Conservation (phyloP, 805 yeast species). For the Metschnikowia rubicola region DNA sequence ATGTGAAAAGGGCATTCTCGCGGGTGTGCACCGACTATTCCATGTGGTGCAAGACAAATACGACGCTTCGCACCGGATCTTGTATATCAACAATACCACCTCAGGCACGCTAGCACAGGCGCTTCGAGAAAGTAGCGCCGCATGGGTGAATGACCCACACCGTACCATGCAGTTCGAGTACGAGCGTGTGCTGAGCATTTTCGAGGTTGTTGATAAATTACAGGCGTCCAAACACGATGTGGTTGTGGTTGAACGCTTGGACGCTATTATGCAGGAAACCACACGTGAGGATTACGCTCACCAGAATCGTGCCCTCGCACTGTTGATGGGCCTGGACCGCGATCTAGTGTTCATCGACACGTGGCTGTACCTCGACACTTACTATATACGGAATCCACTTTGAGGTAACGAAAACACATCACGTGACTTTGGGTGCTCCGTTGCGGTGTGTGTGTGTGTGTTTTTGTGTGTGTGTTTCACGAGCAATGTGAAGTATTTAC, state of each 20-base stretch:
- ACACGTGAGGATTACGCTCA: slow-evolving; percentile 4
- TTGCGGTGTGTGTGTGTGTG: no score
- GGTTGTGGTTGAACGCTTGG: slow-evolving; percentile 17
- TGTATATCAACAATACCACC: slow-evolving; percentile 16
- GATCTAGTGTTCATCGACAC: slow-evolving; percentile 13
- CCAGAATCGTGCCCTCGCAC: slow-evolving; percentile 11
- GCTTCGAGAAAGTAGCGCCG: slow-evolving; percentile 5
- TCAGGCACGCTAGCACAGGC: slow-evolving; percentile 13
- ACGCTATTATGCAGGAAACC: slow-evolving; percentile 16
- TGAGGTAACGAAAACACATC: background rate
- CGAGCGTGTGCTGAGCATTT: slow-evolving; percentile 13
- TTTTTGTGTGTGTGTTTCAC: no score
- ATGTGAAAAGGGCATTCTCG: background rate
- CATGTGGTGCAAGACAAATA: slow-evolving; percentile 1
- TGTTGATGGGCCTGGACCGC: slow-evolving; percentile 4
- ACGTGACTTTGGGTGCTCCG: background rate
- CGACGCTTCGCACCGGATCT: slow-evolving; percentile 5
- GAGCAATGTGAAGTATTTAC: no score
- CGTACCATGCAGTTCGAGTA: slow-evolving; percentile 13
- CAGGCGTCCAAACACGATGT: slow-evolving; percentile 1
- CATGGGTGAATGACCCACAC: slow-evolving; percentile 10
- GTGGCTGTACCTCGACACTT: slow-evolving; percentile 15
- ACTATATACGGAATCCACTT: slow-evolving; percentile 6
- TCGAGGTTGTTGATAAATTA: slow-evolving; percentile 7
- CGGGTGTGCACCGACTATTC: slow-evolving; percentile 10